A percentile compares a stretch with the other conserved stretches of the same genome.
phyloP scores from a whole-genome alignment of 345 rosid species.

The Turritis glabra region DNA sequence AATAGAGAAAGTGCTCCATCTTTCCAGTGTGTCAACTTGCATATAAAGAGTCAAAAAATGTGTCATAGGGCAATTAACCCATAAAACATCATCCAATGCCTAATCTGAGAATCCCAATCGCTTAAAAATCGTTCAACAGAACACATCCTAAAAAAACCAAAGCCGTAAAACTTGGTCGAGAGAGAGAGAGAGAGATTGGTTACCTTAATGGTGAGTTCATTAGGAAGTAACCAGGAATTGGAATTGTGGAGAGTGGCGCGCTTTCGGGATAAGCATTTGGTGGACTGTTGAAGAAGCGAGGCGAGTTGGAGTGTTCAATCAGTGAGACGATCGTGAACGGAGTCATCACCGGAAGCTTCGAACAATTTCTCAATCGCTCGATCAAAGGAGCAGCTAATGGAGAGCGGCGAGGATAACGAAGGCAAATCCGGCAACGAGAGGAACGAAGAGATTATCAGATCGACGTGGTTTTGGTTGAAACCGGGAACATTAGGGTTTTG shows the following conservation, averaged over 20 bases:
- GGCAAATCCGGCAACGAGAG: slow-evolving; percentile 6
- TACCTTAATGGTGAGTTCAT: slow-evolving; percentile 8
- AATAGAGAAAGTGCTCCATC: no score
- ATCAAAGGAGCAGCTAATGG: background rate
- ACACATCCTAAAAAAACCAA: background rate
- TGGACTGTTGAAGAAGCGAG: background rate
- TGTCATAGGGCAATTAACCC: no score
- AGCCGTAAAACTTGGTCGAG: background rate
- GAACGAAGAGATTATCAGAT: slow-evolving; percentile 1
- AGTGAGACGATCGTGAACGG: background rate
- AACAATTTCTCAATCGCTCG: slow-evolving; percentile 27
- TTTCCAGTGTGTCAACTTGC: no score
- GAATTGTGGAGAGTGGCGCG: background rate
- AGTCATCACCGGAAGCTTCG: background rate
- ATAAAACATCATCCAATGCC: no score
- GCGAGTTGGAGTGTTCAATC: background rate
- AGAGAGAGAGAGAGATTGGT: no score
- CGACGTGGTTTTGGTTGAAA: background rate
- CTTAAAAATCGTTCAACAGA: background rate
- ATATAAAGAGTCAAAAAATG: no score
- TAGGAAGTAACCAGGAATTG: slow-evolving; percentile 3
- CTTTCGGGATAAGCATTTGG: background rate
- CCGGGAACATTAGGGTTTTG: background rate
- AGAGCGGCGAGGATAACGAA: slow-evolving; percentile 14
- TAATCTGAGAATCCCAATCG: background rate